These are phyloP conservation scores for Ogataea chonburiensis DNA, from an alignment of 805 yeast species.

Conservation along the genomic window DNA sequence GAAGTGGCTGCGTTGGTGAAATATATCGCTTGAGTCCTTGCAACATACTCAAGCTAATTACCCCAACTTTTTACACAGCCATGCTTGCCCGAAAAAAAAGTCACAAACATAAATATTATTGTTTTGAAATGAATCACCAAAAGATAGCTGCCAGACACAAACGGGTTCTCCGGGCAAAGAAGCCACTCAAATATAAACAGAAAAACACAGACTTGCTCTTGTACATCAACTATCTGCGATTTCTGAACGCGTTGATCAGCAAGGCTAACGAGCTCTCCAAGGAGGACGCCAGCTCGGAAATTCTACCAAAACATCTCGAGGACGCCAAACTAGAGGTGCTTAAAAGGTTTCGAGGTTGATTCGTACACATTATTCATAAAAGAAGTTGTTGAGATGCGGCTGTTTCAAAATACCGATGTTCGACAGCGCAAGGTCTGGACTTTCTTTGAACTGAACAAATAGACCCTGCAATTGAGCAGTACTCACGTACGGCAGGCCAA, in stretches of 20 bases:
- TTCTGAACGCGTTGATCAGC: slow-evolving; percentile 39
- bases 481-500: slow-evolving; percentile 59
- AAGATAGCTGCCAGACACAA: slow-evolving; percentile 17
- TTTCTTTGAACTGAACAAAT: slow-evolving; percentile 86
- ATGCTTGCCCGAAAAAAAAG: too few relatives aligned
- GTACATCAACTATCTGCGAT: slow-evolving; percentile 47
- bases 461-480: slow-evolving; percentile 96
- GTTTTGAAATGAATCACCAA: slow-evolving; percentile 15
- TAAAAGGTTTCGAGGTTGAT: slow-evolving; percentile 26
- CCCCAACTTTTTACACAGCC: slow-evolving; percentile 11
- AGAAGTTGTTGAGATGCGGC: slow-evolving; percentile 35
- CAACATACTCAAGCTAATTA: slow-evolving; percentile 8
- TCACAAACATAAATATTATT: too few relatives aligned
- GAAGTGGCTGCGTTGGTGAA: slow-evolving; percentile 22
- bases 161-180: slow-evolving; percentile 9
- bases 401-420: slow-evolving; percentile 52
- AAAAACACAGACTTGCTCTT: slow-evolving; percentile 35
- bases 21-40: slow-evolving; percentile 15
- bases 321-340: slow-evolving; percentile 28
- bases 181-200: slow-evolving; percentile 16
- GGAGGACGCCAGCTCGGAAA: slow-evolving; percentile 42
- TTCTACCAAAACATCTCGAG: slow-evolving; percentile 42
- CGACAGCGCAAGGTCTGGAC: slow-evolving; percentile 70
- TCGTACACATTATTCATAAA: slow-evolving; percentile 27
- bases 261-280: slow-evolving; percentile 41